Evolutionary conservation across 176 grass and related monocot species (phyloP), one percentile per base, ranked within the genome.

Genomic region (Bromus sterilis): DNA sequence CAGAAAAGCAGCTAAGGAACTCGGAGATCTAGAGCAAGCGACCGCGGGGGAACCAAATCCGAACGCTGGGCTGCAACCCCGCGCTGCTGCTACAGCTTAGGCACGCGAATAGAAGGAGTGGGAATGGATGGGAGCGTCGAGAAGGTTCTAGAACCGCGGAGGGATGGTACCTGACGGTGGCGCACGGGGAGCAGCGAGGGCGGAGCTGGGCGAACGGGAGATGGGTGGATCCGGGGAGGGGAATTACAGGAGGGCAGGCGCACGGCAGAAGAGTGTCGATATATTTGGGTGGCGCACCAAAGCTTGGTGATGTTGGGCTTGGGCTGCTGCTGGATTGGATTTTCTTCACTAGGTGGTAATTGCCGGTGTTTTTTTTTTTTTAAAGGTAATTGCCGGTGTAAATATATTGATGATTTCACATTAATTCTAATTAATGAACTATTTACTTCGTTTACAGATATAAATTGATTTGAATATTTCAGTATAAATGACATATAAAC

Each of bases 11-110:
- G 15, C 56, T 16, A 82, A 28, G 25, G 10, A 76, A 48, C 20
- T 16, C 32, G 11, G 65, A 88, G 74, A 83, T 83, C 80, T 83
- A 65, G 34, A 63, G 46, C 66, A 42, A 78, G 39, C 49, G 35
- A 21, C 13, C 29, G 20, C 32, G 24, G 36, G 25, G 44, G 33
- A 6, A 10, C 4, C 31, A 24, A 56, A 56, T 30, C 44, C 26
- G 14, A 1, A 39, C 4, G 60, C 37, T 40, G 57, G 44, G 37
- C 9, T 26, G 39, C 64, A 26, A 24, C 26, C 5, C 40, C 1
- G 31, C 13, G 32, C 46, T 53, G 32, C 25, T 42, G 26, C 49
- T 60, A 3, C 51, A 44, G 34, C 35, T 68, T 68, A 16, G 25
- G 72, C 53, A 16, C 40, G 24, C 42, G 10, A 20, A 6, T 20